A percentile compares a stretch with the other conserved stretches of the same genome.
Evolutionary conservation across 306 rosid genomes (phyloP).

Genomic region (Prunus kanzakura): DNA sequence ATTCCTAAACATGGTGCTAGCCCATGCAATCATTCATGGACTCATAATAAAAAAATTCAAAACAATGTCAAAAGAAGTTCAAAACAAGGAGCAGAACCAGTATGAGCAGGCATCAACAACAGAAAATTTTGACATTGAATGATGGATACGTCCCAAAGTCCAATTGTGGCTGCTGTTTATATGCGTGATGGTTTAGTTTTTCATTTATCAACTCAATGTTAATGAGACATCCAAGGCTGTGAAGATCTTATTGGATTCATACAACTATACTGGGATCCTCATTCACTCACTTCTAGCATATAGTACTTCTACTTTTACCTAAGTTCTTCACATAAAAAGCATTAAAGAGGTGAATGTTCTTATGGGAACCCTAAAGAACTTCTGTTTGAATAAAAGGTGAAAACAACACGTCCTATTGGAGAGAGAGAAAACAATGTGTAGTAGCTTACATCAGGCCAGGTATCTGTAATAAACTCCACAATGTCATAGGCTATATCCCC

Average conservation of each 20-base stretch:
- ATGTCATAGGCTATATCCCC: slow-evolving; percentile 92
- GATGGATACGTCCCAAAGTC: neutral
- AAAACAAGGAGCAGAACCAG: neutral
- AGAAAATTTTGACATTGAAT: neutral
- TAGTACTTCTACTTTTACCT: neutral
- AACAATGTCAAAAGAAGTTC: neutral
- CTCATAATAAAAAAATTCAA: neutral
- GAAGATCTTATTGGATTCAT: neutral
- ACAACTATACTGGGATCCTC: neutral
- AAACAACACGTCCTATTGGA: neutral
- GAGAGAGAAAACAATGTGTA: neutral
- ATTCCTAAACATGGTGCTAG: neutral
- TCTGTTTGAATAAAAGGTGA: neutral
- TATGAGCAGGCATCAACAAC: neutral
- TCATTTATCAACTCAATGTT: neutral
- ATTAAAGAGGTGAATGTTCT: neutral
- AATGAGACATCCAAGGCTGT: neutral
- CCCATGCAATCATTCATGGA: neutral
- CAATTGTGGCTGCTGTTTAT: neutral
- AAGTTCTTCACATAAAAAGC: neutral
- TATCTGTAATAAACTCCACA: slow-evolving; percentile 89
- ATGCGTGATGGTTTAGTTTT: neutral
- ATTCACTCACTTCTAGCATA: neutral
- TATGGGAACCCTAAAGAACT: neutral
- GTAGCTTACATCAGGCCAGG: slow-evolving; percentile 89